Conservation (phyloP, 179 eudicot genomes). For the Drosera spatulata region DNA sequence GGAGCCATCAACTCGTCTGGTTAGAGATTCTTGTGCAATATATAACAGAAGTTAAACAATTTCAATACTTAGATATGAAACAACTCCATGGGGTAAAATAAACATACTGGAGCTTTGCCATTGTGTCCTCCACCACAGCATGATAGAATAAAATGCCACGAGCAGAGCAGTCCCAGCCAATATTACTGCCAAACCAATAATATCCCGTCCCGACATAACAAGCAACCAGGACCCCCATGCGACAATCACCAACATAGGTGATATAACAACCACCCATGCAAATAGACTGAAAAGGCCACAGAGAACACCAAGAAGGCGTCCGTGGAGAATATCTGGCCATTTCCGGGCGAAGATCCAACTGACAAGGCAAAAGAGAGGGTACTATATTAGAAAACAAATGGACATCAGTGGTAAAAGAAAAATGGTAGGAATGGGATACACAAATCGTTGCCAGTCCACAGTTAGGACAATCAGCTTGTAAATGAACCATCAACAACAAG, state of each 20-base stretch:
- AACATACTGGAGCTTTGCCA: constrained; percentile 98
- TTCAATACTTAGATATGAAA: no score
- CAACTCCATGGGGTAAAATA: no score
- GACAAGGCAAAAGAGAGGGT: constrained; percentile 11
- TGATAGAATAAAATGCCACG: constrained; percentile 86
- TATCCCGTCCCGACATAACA: constrained; percentile 53
- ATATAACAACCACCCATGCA: constrained; percentile 69
- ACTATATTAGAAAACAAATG: not conserved
- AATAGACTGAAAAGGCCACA: constrained; percentile 52
- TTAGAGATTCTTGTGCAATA: no score
- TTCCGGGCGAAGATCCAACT: constrained; percentile 98
- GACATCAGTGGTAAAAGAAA: not conserved
- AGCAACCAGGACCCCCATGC: constrained; percentile 82
- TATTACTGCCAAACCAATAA: constrained; percentile 85
- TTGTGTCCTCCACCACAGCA: constrained; percentile 99
- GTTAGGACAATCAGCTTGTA: no score
- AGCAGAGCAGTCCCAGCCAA: constrained; percentile 92
- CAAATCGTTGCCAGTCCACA: no score
- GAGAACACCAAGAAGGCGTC: constrained; percentile 62
- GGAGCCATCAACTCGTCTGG: no score
- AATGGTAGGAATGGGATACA: no score
- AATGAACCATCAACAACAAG: no score
- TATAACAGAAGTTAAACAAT: no score
- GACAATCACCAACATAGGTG: constrained; percentile 67
- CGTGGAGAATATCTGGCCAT: constrained; percentile 76